Evolutionary conservation across 306 rosid species (phyloP).

Genomic region (Delonix regia): DNA sequence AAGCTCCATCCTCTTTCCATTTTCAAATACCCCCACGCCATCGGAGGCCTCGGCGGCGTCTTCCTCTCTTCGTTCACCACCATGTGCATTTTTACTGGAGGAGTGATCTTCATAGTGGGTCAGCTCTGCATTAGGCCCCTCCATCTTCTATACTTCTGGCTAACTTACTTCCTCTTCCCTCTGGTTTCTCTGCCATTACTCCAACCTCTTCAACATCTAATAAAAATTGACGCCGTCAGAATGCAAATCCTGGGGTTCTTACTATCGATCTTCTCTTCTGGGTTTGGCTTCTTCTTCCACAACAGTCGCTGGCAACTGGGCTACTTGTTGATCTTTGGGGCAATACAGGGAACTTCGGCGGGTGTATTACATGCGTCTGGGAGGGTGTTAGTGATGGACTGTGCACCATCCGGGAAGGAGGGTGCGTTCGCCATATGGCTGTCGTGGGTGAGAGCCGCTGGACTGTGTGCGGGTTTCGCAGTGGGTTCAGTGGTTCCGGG

Average conservation of each 20-base stretch:
- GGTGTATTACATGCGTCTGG: constrained; percentile 76
- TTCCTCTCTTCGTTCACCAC: constrained; percentile 72
- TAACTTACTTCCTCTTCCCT: constrained; percentile 77
- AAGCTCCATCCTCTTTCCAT: constrained; percentile 47
- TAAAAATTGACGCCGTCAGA: constrained; percentile 59
- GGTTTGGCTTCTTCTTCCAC: constrained; percentile 59
- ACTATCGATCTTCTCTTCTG: constrained; percentile 52
- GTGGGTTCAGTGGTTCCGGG: constrained; percentile 53
- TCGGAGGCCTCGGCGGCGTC: constrained; percentile 58
- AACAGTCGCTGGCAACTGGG: constrained; percentile 49
- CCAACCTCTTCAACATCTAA: constrained; percentile 60
- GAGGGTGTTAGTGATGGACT: constrained; percentile 65
- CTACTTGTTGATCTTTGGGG: constrained; percentile 49
- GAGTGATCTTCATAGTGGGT: constrained; percentile 67
- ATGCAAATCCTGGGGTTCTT: constrained; percentile 82
- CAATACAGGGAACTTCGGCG: constrained; percentile 59
- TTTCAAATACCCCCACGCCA: constrained; percentile 67
- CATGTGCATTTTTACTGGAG: constrained; percentile 74
- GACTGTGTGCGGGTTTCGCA: constrained; percentile 61
- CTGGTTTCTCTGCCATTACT: constrained; percentile 62
- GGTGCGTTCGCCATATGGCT: constrained; percentile 76
- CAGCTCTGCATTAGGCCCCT: constrained; percentile 63
- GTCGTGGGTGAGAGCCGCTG: constrained; percentile 64
- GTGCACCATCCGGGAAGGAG: constrained; percentile 76
- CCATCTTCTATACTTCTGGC: constrained; percentile 62